A percentile compares a stretch with the other conserved stretches of the same genome.
Conservation (phyloP, 352 stramenopile species). For the Phytophthora cryptogea region DNA sequence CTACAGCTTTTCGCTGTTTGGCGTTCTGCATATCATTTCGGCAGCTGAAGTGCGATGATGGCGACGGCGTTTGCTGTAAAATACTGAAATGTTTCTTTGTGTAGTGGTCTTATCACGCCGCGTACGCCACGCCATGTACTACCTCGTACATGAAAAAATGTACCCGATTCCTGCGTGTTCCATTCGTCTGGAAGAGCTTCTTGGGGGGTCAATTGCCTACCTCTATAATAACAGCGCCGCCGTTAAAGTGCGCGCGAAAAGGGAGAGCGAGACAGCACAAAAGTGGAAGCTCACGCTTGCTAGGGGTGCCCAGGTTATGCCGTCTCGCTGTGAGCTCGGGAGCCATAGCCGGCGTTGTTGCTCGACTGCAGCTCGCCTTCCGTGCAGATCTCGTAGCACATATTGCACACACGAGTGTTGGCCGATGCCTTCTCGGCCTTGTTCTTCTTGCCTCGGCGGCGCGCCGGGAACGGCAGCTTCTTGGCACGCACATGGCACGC, state of each 20-base stretch:
- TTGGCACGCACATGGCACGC: conserved; percentile 52
- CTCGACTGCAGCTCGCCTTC: conserved; percentile 28
- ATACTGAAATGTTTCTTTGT: conserved; percentile 25
- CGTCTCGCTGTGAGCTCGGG: conserved; percentile 24
- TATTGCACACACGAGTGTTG: conserved; percentile 73
- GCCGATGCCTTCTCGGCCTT: conserved; percentile 48
- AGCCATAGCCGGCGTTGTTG: conserved; percentile 12
- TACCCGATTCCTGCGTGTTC: conserved; percentile 20
- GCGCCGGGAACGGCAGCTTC: conserved; percentile 45
- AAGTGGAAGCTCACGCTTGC: conserved; percentile 22
- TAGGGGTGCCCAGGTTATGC: conserved; percentile 23
- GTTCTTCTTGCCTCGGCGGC: conserved; percentile 60
- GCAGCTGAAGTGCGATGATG: neutral
- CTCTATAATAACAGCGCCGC: conserved; percentile 30
- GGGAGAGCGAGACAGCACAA: conserved; percentile 9
- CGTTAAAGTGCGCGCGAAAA: conserved; percentile 16
- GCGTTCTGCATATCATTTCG: too few species aligned
- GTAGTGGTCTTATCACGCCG: conserved; percentile 18
- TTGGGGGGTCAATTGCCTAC: conserved; percentile 20
- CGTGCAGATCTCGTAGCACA: conserved; percentile 65
- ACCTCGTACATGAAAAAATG: conserved; percentile 31
- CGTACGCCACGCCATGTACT: conserved; percentile 31
- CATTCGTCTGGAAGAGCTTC: conserved; percentile 31
- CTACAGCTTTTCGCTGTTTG: too few species aligned
- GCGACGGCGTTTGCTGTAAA: conserved; percentile 2